Evolutionary conservation across 352 stramenopile species (phyloP), one percentile per base, ranked within the genome.

Genomic region (Globisporangium heterothallicum): DNA sequence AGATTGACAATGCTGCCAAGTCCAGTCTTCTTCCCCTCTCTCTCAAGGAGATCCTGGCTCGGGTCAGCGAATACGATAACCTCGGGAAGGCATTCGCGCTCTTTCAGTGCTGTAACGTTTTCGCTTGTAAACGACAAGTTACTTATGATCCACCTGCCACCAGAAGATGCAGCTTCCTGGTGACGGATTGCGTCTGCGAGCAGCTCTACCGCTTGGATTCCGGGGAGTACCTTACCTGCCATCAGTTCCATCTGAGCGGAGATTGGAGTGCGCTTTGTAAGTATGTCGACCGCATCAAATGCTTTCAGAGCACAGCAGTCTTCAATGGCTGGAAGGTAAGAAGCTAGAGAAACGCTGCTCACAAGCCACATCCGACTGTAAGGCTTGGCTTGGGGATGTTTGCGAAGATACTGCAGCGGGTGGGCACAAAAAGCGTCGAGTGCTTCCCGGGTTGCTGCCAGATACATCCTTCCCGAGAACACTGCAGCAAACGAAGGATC

Each of bases 391-490:
- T 55, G 53, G 13, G 80, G 67, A 18, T 67, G 25, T 16, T 40
- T 59, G 14, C 63, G 58, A 21, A 88, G 45, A 41, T 67, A 86
- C 38, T 84, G 70, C 19, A 78, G 53, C 12, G 79, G 77, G 2
- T 68, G 34, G 0, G 67, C 63, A 36, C 60, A 70, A 26, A 91
- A 86, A 9, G 42, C 21, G 12, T 64, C 59, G n/a, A 64, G 56
- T 3, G 73, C 65, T 2, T 55, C 40, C 10, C 32, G 24, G 2
- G 77, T 73, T 8, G 69, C 60, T 1, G 82, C 62, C 21, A 91
- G 44, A 41, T 88, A 91, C 34, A 91, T 49, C 16, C 72, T 64
- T 1, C 68, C 73, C 4, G 55, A 67, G 26, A 74, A 84, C 16
- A 47, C 63, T 1, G 46, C 77, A 18, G 79, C 73, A 35, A 64